Evolutionary conservation across 179 eudicot genomes (phyloP).

Genomic region (Beta lomatogona): DNA sequence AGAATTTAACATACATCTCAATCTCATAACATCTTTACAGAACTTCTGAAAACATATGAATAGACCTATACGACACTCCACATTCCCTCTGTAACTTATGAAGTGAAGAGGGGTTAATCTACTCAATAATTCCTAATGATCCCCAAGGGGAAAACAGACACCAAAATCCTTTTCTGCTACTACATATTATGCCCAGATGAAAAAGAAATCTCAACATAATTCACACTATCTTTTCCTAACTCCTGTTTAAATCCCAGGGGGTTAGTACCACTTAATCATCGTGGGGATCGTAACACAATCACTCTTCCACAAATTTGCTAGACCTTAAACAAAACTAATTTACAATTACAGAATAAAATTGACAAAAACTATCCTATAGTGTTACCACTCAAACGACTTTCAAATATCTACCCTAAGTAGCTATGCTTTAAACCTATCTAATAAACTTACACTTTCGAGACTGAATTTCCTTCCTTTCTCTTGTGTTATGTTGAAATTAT

Average conservation of each 20-base stretch:
- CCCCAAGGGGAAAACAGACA: neutral
- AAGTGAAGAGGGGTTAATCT: slow-evolving; percentile 7
- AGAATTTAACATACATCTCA: no score
- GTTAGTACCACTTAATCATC: slow-evolving; percentile 26
- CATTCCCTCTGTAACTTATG: slow-evolving; percentile 12
- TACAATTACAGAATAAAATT: neutral
- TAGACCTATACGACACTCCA: neutral
- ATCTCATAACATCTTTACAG: neutral
- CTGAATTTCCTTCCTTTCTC: neutral
- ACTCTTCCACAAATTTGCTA: neutral
- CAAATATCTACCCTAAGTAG: slow-evolving; percentile 16
- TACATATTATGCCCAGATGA: neutral
- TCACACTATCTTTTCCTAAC: slow-evolving; percentile 10
- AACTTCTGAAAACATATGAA: slow-evolving; percentile 9
- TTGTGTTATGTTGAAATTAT: slow-evolving; percentile 12
- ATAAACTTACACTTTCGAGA: slow-evolving; percentile 26
- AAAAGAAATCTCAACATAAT: neutral
- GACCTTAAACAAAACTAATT: slow-evolving; percentile 15
- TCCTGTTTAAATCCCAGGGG: slow-evolving; percentile 30
- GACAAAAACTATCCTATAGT: neutral
- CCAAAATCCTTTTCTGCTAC: neutral
- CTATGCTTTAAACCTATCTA: slow-evolving; percentile 26
- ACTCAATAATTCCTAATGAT: neutral
- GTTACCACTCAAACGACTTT: neutral
- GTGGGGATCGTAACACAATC: neutral